phyloP scores from a whole-genome alignment of 1,284 basidiomycete species.

The Naganishia cerealis region DNA sequence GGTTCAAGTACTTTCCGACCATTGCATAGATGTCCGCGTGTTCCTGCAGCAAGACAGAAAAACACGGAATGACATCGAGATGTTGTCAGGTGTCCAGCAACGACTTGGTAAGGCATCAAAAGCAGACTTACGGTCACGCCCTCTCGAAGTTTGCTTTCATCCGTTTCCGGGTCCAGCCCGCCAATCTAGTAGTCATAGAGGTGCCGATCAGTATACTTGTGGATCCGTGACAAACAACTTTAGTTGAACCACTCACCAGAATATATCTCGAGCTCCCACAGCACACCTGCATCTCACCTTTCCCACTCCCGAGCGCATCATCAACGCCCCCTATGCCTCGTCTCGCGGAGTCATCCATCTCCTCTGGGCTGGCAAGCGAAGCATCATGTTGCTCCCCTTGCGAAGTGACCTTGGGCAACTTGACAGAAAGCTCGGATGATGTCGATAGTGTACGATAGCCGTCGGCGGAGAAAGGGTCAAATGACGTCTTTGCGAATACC shows the following conservation, averaged over 20 bases:
- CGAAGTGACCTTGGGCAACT: neutral
- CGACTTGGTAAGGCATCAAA: neutral
- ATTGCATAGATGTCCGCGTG: slow-evolving; percentile 3
- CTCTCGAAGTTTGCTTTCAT: neutral
- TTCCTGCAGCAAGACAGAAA: neutral
- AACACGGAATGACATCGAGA: neutral
- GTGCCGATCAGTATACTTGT: neutral
- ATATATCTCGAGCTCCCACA: slow-evolving; percentile 25
- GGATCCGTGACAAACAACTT: neutral
- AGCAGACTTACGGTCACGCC: slow-evolving; percentile 1
- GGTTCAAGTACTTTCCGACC: slow-evolving; percentile 10
- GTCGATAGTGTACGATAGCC: neutral
- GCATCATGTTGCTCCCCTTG: neutral
- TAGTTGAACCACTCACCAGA: neutral
- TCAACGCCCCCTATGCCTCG: slow-evolving; percentile 1
- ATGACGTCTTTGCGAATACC: slow-evolving; percentile 19
- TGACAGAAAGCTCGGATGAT: neutral
- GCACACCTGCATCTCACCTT: neutral
- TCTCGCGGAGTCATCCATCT: slow-evolving; percentile 10
- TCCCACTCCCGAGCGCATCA: neutral
- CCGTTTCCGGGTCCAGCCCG: slow-evolving; percentile 1
- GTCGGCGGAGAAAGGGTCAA: slow-evolving; percentile 17
- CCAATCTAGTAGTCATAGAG: slow-evolving; percentile 2
- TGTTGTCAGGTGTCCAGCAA: neutral
- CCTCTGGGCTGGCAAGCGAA: neutral